Evolutionary conservation across 805 yeast species (phyloP).

Genomic region (Metschnikowia matae): DNA sequence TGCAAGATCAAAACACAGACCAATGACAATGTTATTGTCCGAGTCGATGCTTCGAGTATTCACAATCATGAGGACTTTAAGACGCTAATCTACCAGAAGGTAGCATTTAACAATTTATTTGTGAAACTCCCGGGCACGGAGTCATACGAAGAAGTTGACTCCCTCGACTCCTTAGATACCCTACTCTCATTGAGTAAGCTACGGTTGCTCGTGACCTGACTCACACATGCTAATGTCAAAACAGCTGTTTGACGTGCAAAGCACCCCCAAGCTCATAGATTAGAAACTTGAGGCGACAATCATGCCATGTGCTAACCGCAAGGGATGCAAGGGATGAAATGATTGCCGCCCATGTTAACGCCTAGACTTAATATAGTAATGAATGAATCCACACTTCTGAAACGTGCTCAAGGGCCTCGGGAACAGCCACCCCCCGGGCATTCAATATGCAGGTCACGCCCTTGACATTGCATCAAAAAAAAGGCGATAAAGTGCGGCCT

Average conservation of each 20-base stretch:
- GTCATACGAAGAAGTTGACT: constrained; percentile 27
- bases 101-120: constrained; percentile 24
- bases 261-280: background rate
- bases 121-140: constrained; percentile 22
- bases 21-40: constrained; percentile 26
- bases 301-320: background rate
- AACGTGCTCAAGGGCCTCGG: background rate
- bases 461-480: background rate
- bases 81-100: constrained; percentile 21
- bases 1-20: constrained; percentile 28
- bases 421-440: background rate
- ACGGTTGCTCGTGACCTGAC: constrained; percentile 19
- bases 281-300: background rate
- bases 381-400: background rate
- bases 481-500: background rate
- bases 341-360: background rate
- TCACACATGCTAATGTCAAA: background rate
- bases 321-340: too few relatives aligned
- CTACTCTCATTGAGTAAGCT: constrained; percentile 21
- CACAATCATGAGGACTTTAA: constrained; percentile 21
- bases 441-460: background rate
- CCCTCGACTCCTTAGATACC: constrained; percentile 13
- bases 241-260: background rate
- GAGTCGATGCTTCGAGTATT: constrained; percentile 19
- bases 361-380: background rate